Evolutionary conservation across 148 eudicot species (phyloP).

Genomic region (Nyssa sinensis): DNA sequence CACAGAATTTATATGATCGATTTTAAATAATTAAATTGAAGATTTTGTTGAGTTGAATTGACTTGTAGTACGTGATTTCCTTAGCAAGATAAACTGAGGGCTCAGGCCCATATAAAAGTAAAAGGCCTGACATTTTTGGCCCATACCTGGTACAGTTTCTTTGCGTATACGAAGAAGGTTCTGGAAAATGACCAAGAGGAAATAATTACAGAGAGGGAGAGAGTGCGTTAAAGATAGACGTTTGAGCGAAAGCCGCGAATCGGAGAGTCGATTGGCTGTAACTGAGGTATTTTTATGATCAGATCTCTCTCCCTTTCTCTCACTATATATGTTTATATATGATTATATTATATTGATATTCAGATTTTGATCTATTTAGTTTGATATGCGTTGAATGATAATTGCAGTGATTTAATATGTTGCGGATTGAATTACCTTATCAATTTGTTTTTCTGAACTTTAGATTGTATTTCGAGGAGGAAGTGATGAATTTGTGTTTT

Average conservation of each 20-base stretch:
- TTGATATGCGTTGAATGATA: not conserved
- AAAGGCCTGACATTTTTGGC: no score
- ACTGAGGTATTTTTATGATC: not conserved
- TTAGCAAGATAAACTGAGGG: no score
- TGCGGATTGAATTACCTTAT: not conserved
- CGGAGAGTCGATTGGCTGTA: not conserved
- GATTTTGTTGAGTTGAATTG: no score
- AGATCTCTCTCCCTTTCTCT: not conserved
- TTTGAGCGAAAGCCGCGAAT: not conserved
- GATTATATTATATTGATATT: not conserved
- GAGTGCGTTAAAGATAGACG: not conserved
- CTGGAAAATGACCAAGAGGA: not conserved
- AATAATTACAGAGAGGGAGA: not conserved
- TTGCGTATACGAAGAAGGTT: not conserved
- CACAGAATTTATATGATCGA: no score
- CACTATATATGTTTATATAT: no score
- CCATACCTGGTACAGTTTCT: no score
- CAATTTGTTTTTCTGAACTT: not conserved
- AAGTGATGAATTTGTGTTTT: not conserved
- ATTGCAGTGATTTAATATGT: not conserved
- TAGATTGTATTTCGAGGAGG: not conserved
- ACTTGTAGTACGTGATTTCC: no score
- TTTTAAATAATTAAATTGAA: no score
- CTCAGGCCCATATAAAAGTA: no score
- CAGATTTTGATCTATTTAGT: not conserved